Conservation (phyloP, 495 filamentous ascomycete genomes). For the Rhizodiscina lignyota region DNA sequence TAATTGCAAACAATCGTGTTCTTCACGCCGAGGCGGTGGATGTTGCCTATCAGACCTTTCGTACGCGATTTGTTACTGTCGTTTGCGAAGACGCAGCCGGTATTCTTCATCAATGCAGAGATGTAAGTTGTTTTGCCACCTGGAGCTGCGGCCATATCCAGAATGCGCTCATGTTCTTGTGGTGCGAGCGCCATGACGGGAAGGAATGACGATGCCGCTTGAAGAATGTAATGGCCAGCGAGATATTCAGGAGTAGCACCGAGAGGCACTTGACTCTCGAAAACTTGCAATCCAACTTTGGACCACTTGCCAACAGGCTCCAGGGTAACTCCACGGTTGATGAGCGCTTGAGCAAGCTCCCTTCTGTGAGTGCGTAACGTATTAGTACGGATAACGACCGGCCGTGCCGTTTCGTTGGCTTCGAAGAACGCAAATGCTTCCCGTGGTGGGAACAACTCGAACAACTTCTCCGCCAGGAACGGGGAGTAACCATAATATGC, state of each 20-base stretch:
- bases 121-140: constrained; percentile 97
- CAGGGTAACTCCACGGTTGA: constrained; percentile 91
- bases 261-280: constrained; percentile 85
- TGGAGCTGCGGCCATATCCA: constrained; percentile 93
- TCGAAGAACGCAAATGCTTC: constrained; percentile 99
- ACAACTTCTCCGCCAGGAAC: constrained; percentile 72
- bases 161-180: constrained; percentile 77
- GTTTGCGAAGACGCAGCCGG: constrained; percentile 89
- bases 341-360: constrained; percentile 82
- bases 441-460: constrained; percentile 77
- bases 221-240: constrained; percentile 92
- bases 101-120: constrained; percentile 95
- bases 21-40: constrained; percentile 83
- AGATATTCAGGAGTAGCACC: constrained; percentile 96
- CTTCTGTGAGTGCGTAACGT: constrained; percentile 84
- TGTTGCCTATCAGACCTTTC: constrained; percentile 95
- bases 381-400: constrained; percentile 82
- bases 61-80: constrained; percentile 84
- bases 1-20: constrained; percentile 93
- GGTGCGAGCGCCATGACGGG: constrained; percentile 95
- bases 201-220: constrained; percentile 92
- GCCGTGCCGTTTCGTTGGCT: constrained; percentile 84
- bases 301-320: constrained; percentile 98
- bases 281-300: constrained; percentile 91
- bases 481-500: constrained; percentile 82